Evolutionary conservation across 768 basidiomycete species (phyloP).

Genomic region (Sutorius australiensis): DNA sequence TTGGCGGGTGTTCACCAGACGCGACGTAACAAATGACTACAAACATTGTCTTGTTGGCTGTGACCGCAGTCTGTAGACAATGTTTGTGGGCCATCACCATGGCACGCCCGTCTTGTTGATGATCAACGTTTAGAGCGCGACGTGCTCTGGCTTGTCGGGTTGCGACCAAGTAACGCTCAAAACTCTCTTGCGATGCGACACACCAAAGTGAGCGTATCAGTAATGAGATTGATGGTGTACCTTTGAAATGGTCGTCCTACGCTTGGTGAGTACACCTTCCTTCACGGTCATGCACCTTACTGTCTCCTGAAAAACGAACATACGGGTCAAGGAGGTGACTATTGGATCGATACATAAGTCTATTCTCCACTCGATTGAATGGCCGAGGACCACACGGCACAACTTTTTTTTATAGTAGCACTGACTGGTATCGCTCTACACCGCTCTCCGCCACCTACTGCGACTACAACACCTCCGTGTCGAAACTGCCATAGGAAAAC

Average conservation of each 20-base stretch:
- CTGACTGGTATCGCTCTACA: background rate
- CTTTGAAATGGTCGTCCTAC: no score
- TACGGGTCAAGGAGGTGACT: no score
- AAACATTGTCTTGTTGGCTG: conserved; percentile 4
- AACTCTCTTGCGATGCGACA: background rate
- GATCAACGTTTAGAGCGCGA: no score
- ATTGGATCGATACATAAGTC: no score
- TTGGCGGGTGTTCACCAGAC: background rate
- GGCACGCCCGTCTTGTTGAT: no score
- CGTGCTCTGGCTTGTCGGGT: background rate
- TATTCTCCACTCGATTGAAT: no score
- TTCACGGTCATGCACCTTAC: no score
- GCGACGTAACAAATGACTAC: conserved; percentile 13
- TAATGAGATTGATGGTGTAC: no score
- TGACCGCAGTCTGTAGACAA: background rate
- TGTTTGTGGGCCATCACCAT: no score
- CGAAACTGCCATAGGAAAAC: background rate
- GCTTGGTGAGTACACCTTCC: no score
- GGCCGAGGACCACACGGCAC: background rate
- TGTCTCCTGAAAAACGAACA: no score
- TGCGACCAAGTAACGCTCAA: background rate
- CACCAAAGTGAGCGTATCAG: no score
- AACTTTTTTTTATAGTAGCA: background rate
- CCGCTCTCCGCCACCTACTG: background rate
- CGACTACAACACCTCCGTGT: background rate